These are phyloP conservation scores for Yarrowia sp. DNA, from an alignment of 805 yeast genomes.

Conservation along the genomic window DNA sequence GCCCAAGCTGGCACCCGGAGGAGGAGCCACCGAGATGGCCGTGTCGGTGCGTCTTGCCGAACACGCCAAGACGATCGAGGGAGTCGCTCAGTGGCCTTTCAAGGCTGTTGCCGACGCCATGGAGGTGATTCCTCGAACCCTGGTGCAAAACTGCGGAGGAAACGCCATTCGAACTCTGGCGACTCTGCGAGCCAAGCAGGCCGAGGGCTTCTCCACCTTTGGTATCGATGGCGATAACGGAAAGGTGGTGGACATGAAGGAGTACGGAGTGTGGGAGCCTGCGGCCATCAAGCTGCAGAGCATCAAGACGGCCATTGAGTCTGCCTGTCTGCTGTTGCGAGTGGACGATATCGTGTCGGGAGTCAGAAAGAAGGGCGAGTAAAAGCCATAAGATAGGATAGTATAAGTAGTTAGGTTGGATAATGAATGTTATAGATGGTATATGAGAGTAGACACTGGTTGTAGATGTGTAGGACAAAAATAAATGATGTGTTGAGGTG, in stretches of 20 bases:
- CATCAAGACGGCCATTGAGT: conserved; percentile 95
- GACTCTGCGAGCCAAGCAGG: conserved; percentile 93
- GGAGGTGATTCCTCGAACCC: conserved; percentile 96
- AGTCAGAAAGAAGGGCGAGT: conserved; percentile 54
- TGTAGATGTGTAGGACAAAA: too few relatives aligned
- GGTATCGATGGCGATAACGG: conserved; percentile 97
- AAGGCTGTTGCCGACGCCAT: conserved; percentile 98
- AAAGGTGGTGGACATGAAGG: conserved; percentile 90
- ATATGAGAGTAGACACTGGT: neutral
- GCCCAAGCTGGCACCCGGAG: conserved; percentile 96
- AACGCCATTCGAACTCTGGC: conserved; percentile 88
- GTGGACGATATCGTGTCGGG: conserved; percentile 98
- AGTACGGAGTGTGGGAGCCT: conserved; percentile 98
- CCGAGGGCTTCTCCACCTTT: conserved; percentile 77
- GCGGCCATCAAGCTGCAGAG: conserved; percentile 96
- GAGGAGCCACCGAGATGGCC: conserved; percentile 99
- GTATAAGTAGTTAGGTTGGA: neutral
- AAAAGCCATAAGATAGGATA: neutral
- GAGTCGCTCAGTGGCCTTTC: conserved; percentile 97
- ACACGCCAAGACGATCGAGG: conserved; percentile 87
- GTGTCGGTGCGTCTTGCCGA: conserved; percentile 84
- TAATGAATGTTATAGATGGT: conserved; percentile 5
- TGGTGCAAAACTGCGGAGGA: conserved; percentile 97
- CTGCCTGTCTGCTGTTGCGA: conserved; percentile 89
- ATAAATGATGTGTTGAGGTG: too few relatives aligned